Percentiles rank a stretch among this genome's conserved stretches.
These are phyloP conservation scores for Eucalyptus sideroxylon DNA, from an alignment of 345 rosid genomes.

Conservation along the genomic window DNA sequence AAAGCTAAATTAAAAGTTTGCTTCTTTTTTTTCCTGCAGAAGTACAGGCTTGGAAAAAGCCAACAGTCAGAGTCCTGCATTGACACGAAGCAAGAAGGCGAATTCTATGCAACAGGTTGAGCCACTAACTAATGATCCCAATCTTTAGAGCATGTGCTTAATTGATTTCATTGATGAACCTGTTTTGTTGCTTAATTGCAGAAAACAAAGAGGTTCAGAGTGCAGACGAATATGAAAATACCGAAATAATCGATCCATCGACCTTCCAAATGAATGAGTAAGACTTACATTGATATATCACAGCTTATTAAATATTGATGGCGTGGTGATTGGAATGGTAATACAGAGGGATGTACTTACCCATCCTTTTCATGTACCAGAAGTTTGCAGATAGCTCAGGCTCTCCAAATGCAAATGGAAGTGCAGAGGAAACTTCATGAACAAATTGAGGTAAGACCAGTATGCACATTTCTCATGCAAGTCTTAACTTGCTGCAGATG, in stretches of 20 bases:
- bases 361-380: conserved; percentile 22
- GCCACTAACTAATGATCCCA: background rate
- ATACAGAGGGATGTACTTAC: background rate
- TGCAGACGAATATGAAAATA: conserved; percentile 4
- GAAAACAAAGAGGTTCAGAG: conserved; percentile 36
- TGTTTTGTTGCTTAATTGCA: conserved; percentile 6
- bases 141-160: background rate
- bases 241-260: conserved; percentile 14
- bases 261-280: conserved; percentile 41
- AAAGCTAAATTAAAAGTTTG: background rate
- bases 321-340: background rate
- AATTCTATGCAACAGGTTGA: background rate
- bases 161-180: background rate
- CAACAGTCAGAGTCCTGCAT: conserved; percentile 25
- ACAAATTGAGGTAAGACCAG: conserved; percentile 70
- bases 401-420: conserved; percentile 87
- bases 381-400: conserved; percentile 61
- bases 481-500: background rate
- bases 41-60: conserved; percentile 85
- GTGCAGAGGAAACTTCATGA: conserved; percentile 88
- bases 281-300: background rate
- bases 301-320: background rate
- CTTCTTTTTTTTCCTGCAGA: conserved; percentile 33
- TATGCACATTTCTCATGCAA: background rate
- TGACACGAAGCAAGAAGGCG: conserved; percentile 22